A percentile compares a stretch with the other conserved stretches of the same genome.
These are phyloP conservation scores for Pseudocercospora crystallina DNA, from an alignment of 2,329 filamentous ascomycete genomes.

Conservation along the genomic window DNA sequence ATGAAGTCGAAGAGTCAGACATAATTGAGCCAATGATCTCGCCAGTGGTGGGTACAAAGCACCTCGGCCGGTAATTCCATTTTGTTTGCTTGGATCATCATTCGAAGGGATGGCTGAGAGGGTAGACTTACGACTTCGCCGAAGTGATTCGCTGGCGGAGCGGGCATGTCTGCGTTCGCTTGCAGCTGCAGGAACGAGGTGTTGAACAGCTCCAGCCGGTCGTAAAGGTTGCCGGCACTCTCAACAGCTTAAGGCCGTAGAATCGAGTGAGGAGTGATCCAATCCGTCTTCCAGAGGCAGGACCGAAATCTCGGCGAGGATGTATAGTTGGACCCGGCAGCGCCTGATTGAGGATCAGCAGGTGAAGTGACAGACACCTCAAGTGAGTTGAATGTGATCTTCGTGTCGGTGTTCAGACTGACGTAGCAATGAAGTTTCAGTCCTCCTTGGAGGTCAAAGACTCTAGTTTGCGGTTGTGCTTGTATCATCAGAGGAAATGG, in stretches of 20 bases:
- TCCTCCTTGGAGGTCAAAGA: conserved; percentile 29
- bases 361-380: no score
- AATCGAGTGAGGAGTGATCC: no score
- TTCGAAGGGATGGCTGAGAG: conserved; percentile 5
- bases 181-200: conserved; percentile 6
- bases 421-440: conserved; percentile 31
- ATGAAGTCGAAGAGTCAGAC: conserved; percentile 12
- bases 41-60: conserved; percentile 19
- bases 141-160: not conserved
- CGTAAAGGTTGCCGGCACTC: not conserved
- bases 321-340: not conserved
- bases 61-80: conserved; percentile 30
- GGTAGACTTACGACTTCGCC: conserved; percentile 1
- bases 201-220: conserved; percentile 3
- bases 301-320: no score
- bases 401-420: conserved; percentile 24
- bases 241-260: no score
- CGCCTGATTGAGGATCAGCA: not conserved
- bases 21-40: conserved; percentile 18
- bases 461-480: conserved; percentile 32
- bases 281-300: no score
- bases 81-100: conserved; percentile 27
- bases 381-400: not conserved
- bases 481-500: conserved; percentile 22
- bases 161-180: not conserved